These are phyloP conservation scores for Suhomyces pyralidae DNA, from an alignment of 805 yeast species.

Conservation along the genomic window DNA sequence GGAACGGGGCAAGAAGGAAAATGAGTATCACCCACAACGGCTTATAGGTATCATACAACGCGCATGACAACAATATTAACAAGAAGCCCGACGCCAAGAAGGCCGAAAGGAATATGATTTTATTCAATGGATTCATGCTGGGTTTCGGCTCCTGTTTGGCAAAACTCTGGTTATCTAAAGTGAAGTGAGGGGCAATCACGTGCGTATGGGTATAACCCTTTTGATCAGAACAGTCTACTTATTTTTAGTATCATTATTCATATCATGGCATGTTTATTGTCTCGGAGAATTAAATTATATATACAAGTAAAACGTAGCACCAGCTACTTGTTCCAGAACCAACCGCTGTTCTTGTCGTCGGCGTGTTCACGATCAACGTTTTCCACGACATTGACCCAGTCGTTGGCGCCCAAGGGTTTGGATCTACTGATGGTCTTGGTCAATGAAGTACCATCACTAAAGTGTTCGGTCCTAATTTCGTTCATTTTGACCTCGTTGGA, in stretches of 20 bases:
- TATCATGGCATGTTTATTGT: neutral
- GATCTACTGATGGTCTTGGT: constrained; percentile 28
- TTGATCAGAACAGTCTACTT: neutral
- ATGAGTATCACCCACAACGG: constrained; percentile 43
- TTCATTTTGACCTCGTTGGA: constrained; percentile 26
- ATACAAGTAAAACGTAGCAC: neutral
- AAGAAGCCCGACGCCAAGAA: constrained; percentile 45
- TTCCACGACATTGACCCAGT: constrained; percentile 33
- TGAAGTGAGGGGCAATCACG: neutral
- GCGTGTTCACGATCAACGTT: constrained; percentile 14
- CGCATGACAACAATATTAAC: constrained; percentile 43
- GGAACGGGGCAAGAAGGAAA: constrained; percentile 44
- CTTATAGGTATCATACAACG: constrained; percentile 41
- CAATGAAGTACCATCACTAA: constrained; percentile 35
- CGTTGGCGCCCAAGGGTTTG: constrained; percentile 31
- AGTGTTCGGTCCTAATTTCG: constrained; percentile 33
- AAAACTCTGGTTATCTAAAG: neutral
- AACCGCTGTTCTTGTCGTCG: constrained; percentile 13
- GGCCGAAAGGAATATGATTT: constrained; percentile 45
- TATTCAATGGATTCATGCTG: constrained; percentile 43
- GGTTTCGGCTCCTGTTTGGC: neutral
- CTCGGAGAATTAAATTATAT: neutral
- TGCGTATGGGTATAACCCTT: neutral
- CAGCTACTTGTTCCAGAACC: constrained; percentile 20
- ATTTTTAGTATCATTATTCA: neutral